Conservation (phyloP, 2,329 filamentous ascomycete genomes). For the Tolypocladium pustulatum region DNA sequence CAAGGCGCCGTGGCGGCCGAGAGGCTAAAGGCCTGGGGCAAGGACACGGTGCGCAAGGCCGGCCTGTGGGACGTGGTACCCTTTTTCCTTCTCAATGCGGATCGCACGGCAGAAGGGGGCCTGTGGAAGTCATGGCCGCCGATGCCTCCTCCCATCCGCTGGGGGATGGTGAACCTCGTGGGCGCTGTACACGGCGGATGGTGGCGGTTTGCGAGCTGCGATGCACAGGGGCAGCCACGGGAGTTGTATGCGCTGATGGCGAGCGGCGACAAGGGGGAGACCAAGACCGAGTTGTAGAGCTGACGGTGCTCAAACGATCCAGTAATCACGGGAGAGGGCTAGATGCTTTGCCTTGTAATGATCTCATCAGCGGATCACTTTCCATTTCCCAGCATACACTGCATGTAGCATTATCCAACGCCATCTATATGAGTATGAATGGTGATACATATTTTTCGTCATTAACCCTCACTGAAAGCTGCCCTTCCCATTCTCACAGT, state of each 20-base stretch:
- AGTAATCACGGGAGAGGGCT: neutral
- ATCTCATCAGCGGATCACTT: neutral
- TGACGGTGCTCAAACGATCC: neutral
- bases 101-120: slow-evolving; percentile 47
- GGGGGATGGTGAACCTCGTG: slow-evolving; percentile 48
- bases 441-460: neutral
- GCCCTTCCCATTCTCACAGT: slow-evolving; percentile 6
- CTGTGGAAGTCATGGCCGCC: slow-evolving; percentile 54
- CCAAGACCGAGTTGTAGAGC: slow-evolving; percentile 4
- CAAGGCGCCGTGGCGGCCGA: slow-evolving; percentile 33
- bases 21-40: slow-evolving; percentile 51
- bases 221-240: slow-evolving; percentile 38
- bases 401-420: neutral
- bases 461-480: slow-evolving; percentile 2
- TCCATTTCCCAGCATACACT: neutral
- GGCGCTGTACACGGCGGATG: slow-evolving; percentile 44
- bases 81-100: slow-evolving; percentile 55
- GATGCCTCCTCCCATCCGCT: slow-evolving; percentile 49
- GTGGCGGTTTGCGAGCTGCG: slow-evolving; percentile 59
- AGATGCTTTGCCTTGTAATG: neutral
- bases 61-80: slow-evolving; percentile 49
- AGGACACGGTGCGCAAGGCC: slow-evolving; percentile 52
- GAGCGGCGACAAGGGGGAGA: neutral
- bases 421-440: neutral
- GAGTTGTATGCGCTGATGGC: slow-evolving; percentile 38